These are phyloP conservation scores for Penicillium egyptiacum DNA, from an alignment of 495 filamentous ascomycete genomes.

Conservation along the genomic window DNA sequence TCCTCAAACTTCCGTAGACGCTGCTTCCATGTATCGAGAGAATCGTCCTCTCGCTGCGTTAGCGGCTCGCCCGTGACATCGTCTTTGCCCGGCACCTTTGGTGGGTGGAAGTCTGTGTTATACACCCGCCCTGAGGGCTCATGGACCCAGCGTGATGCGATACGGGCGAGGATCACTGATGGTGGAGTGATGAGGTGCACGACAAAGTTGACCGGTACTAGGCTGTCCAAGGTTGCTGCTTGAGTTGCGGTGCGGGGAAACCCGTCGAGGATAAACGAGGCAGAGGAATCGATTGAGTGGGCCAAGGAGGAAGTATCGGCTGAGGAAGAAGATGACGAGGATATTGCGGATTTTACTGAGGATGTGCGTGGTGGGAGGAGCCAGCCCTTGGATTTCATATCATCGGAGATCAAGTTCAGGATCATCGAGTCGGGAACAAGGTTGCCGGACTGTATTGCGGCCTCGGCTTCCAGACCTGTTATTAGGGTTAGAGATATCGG, in stretches of 20 bases:
- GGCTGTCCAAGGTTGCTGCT: conserved; percentile 69
- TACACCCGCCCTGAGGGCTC: conserved; percentile 89
- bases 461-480: conserved; percentile 83
- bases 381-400: conserved; percentile 83
- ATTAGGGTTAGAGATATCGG: conserved; percentile 3
- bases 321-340: conserved; percentile 9
- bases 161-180: conserved; percentile 82
- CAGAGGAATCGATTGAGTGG: conserved; percentile 66
- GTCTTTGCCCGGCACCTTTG: conserved; percentile 76
- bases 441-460: conserved; percentile 76
- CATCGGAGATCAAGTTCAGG: conserved; percentile 84
- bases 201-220: conserved; percentile 90
- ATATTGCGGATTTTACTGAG: conserved; percentile 21
- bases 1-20: conserved; percentile 82
- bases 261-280: conserved; percentile 93
- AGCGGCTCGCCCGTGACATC: conserved; percentile 89
- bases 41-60: conserved; percentile 80
- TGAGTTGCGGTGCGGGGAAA: conserved; percentile 88
- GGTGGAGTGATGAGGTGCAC: conserved; percentile 55
- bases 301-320: conserved; percentile 11
- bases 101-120: conserved; percentile 88
- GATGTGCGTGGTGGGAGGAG: conserved; percentile 41
- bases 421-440: conserved; percentile 90
- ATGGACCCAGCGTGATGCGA: conserved; percentile 90
- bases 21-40: conserved; percentile 77